Evolutionary conservation across 345 rosid species (phyloP).

Genomic region (Atalantia buxifolia): DNA sequence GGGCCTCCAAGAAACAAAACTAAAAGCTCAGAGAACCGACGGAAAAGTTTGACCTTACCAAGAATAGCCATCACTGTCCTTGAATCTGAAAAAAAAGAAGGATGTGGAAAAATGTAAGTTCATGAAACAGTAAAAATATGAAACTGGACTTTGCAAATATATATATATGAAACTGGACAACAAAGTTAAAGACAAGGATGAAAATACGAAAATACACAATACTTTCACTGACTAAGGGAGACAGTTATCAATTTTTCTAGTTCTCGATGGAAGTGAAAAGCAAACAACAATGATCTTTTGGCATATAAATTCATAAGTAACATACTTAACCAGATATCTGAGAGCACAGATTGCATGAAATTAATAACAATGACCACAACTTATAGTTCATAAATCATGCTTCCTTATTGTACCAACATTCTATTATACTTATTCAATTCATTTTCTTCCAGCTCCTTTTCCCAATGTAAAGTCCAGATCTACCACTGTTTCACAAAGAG

Average conservation of each 20-base stretch:
- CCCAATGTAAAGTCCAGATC: neutral
- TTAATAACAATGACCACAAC: neutral
- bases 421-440: neutral
- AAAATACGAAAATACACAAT: neutral
- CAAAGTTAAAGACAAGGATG: neutral
- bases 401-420: neutral
- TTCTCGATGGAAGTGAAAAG: neutral
- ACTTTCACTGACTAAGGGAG: neutral
- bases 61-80: slow-evolving; percentile 99
- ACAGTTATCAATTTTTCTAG: neutral
- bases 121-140: neutral
- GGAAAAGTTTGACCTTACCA: slow-evolving; percentile 48
- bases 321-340: neutral
- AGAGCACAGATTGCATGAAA: neutral
- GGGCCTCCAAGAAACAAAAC: neutral
- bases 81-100: slow-evolving; percentile 63
- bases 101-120: neutral
- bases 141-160: too few species aligned
- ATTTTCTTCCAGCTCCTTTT: neutral
- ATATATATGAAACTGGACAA: neutral
- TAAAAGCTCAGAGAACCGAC: neutral
- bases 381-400: neutral
- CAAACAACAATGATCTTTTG: neutral
- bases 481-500: neutral
- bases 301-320: neutral